phyloP scores from a whole-genome alignment of 371 early-diverging fungal genomes.

The Rhizopus stolonifer region DNA sequence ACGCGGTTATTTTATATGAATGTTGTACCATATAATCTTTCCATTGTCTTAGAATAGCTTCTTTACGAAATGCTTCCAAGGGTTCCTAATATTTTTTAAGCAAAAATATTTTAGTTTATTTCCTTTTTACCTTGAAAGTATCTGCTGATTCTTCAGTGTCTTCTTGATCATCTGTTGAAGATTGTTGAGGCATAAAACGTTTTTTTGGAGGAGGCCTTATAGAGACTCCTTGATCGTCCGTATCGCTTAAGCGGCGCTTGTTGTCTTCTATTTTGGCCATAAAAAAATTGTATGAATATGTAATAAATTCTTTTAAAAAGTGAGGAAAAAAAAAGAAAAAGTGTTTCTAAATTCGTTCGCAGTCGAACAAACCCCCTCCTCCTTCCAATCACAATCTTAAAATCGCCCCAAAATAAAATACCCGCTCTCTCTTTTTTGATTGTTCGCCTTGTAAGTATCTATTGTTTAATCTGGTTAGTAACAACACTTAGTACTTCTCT shows the following conservation, averaged over 20 bases:
- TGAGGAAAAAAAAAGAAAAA: slow-evolving; percentile 7
- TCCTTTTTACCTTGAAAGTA: slow-evolving; percentile 23
- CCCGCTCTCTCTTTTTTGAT: too few species aligned
- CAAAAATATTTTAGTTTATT: background rate
- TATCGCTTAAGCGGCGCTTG: slow-evolving; percentile 29
- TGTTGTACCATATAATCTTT: slow-evolving; percentile 27
- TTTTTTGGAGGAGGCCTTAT: slow-evolving; percentile 30
- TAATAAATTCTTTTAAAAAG: background rate
- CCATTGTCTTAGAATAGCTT: slow-evolving; percentile 32
- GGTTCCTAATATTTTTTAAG: slow-evolving; percentile 17
- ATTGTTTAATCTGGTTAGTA: too few species aligned
- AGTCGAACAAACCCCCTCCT: background rate
- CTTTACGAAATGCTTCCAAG: slow-evolving; percentile 29
- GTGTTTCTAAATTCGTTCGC: background rate
- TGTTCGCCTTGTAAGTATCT: too few species aligned
- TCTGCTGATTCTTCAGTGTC: slow-evolving; percentile 21
- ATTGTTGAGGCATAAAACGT: slow-evolving; percentile 24
- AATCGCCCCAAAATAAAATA: background rate
- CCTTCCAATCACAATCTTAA: slow-evolving; percentile 50
- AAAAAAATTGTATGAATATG: background rate
- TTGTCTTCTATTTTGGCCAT: slow-evolving; percentile 28
- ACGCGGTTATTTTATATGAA: background rate
- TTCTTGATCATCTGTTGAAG: slow-evolving; percentile 16
- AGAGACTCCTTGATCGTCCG: slow-evolving; percentile 28
- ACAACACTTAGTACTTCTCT: too few species aligned